Percentiles rank a stretch among this genome's conserved stretches.
These are phyloP conservation scores for Bombardia bombarda DNA, from an alignment of 495 filamentous ascomycete species.

Conservation along the genomic window DNA sequence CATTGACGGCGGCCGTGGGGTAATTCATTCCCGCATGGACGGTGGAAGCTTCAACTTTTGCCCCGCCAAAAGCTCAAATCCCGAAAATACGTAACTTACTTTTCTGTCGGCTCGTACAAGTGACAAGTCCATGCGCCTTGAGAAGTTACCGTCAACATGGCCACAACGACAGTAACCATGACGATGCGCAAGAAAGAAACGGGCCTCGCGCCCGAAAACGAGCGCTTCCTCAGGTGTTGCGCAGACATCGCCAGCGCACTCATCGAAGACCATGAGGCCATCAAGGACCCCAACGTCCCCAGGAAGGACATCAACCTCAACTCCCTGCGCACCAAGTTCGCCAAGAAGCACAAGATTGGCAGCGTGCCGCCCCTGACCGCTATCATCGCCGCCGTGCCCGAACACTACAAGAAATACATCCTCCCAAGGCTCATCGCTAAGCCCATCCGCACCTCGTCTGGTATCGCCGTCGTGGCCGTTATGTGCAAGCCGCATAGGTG, in stretches of 20 bases:
- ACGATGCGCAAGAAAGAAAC: constrained; percentile 50
- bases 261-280: constrained; percentile 84
- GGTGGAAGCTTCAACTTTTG: not conserved
- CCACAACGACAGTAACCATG: constrained; percentile 34
- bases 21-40: no score
- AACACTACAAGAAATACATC: constrained; percentile 99
- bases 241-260: constrained; percentile 89
- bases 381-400: constrained; percentile 94
- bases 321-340: constrained; percentile 72
- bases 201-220: constrained; percentile 81
- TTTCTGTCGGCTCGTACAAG: no score
- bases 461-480: constrained; percentile 97
- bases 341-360: constrained; percentile 82
- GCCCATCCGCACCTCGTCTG: constrained; percentile 90
- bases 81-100: no score
- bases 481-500: constrained; percentile 99
- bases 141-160: constrained; percentile 22
- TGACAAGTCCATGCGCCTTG: no score
- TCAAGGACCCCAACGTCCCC: constrained; percentile 59
- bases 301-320: constrained; percentile 92
- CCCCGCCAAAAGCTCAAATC: not conserved
- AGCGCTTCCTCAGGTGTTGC: constrained; percentile 86
- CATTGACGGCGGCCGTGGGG: not conserved
- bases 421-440: constrained; percentile 92
- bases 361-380: constrained; percentile 86